Evolutionary conservation across 257 asterid species (phyloP), one percentile per base, ranked within the genome.

Genomic region (Jasminum sambac): DNA sequence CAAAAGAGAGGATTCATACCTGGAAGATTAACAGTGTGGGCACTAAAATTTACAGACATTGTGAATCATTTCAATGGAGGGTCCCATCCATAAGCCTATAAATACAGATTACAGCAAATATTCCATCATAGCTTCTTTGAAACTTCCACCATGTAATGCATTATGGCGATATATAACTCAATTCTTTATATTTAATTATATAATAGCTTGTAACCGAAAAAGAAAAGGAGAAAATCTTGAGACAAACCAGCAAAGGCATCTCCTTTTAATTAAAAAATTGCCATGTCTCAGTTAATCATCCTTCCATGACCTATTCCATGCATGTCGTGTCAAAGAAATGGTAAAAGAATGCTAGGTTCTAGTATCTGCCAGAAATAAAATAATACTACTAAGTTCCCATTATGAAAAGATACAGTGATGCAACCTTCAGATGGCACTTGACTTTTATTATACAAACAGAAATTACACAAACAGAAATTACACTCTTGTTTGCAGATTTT

Each of bases 401-500:
- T 21, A 39, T 0, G 14, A 21, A 55, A 50, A 50, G 25, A 50
- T 50, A 50, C 17, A 50, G 59, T 50, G 59, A 17, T 50, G 25
- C 62, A 19, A n/a, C 19, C 40, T 21, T 55, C 14, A 21, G 19
- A 9, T 38, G 34, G 26, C 50, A 36, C 36, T 73, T 75, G 75
- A 34, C n/a, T 59, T 24, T 25, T 38, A 16, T 52, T n/a, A n/a
- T n/a, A 52, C 46, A 26, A 42, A n/a, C 23, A 63, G 23, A 42
- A 66, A 46, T 30, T 23, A 21, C 12, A 52, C 46, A 26, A 42
- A n/a, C 23, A 63, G 23, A 42, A 66, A 46, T 30, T 23, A 21
- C 12, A 21, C 42, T 30, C 2, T 48, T 55, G 4, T 72, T 19
- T 57, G 83, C 89, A 94, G 99, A 94, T 83, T 94, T 91, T 84